phyloP scores from a whole-genome alignment of 208 protist genomes.

The Ichthyophonus hoferi region DNA sequence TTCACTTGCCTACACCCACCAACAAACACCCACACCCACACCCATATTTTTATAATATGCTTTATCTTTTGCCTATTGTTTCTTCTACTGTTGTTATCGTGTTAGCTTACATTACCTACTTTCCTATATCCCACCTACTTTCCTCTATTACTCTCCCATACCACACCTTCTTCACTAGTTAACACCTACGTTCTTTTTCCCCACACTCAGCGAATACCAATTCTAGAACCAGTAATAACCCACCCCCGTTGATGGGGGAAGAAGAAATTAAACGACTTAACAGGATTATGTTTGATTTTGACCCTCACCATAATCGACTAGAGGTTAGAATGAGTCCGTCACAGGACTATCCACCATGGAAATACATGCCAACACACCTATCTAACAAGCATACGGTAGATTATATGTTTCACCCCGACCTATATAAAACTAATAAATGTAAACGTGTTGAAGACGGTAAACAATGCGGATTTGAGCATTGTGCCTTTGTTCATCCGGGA shows the following conservation, averaged over 20 bases:
- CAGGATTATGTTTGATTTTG: not conserved
- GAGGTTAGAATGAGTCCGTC: not conserved
- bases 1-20: too few relatives aligned
- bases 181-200: too few relatives aligned
- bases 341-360: not conserved
- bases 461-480: not conserved
- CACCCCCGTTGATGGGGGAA: not conserved
- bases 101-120: too few relatives aligned
- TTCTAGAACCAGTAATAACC: too few relatives aligned
- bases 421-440: slow-evolving; percentile 21
- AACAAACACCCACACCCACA: too few relatives aligned
- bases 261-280: not conserved
- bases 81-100: too few relatives aligned
- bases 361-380: not conserved
- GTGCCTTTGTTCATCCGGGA: slow-evolving; percentile 23
- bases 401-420: slow-evolving; percentile 26
- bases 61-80: too few relatives aligned
- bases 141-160: too few relatives aligned
- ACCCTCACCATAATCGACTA: not conserved
- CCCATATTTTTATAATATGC: too few relatives aligned
- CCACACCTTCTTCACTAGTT: too few relatives aligned
- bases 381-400: not conserved
- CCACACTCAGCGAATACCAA: too few relatives aligned
- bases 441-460: not conserved
- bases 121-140: too few relatives aligned